Conservation (phyloP, 1,284 basidiomycete species). For the Cutaneotrichosporon sp. region DNA sequence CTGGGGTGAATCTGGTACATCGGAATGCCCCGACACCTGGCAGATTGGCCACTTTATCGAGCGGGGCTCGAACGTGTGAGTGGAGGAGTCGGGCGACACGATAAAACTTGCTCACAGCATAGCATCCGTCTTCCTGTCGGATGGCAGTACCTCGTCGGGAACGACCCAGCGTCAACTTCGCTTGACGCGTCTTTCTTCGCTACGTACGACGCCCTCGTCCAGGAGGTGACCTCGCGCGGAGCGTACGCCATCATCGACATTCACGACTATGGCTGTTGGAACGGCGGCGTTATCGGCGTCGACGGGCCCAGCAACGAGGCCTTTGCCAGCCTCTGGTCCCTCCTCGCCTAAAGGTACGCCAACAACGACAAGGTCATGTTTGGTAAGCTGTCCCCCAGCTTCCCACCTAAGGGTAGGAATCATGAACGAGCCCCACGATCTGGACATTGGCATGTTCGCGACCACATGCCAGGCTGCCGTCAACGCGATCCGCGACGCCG, state of each 20-base stretch:
- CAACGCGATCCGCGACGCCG: slow-evolving; percentile 45
- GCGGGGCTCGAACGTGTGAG: slow-evolving; percentile 37
- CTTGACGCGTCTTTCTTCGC: slow-evolving; percentile 53
- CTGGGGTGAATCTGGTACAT: slow-evolving; percentile 23
- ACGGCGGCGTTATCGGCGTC: slow-evolving; percentile 52
- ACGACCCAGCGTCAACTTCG: slow-evolving; percentile 28
- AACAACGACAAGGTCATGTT: slow-evolving; percentile 55
- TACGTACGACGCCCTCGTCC: slow-evolving; percentile 50
- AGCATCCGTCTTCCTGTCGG: slow-evolving; percentile 52
- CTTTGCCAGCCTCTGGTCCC: slow-evolving; percentile 58
- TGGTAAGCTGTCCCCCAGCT: slow-evolving; percentile 7
- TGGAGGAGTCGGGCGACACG: no score
- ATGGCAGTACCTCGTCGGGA: slow-evolving; percentile 58
- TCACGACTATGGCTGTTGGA: slow-evolving; percentile 47
- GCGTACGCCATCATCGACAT: slow-evolving; percentile 57
- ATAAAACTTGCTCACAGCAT: slow-evolving; percentile 2
- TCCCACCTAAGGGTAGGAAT: slow-evolving; percentile 10
- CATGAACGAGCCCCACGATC: slow-evolving; percentile 48
- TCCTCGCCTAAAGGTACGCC: slow-evolving; percentile 56
- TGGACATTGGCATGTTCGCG: slow-evolving; percentile 34
- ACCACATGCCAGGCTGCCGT: slow-evolving; percentile 39
- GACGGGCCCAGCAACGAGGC: slow-evolving; percentile 57
- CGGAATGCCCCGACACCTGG: slow-evolving; percentile 50
- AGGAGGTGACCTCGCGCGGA: slow-evolving; percentile 52
- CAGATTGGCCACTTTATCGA: slow-evolving; percentile 58